These are phyloP conservation scores for Angomonas deanei DNA, from an alignment of 208 protist species.

Conservation along the genomic window DNA sequence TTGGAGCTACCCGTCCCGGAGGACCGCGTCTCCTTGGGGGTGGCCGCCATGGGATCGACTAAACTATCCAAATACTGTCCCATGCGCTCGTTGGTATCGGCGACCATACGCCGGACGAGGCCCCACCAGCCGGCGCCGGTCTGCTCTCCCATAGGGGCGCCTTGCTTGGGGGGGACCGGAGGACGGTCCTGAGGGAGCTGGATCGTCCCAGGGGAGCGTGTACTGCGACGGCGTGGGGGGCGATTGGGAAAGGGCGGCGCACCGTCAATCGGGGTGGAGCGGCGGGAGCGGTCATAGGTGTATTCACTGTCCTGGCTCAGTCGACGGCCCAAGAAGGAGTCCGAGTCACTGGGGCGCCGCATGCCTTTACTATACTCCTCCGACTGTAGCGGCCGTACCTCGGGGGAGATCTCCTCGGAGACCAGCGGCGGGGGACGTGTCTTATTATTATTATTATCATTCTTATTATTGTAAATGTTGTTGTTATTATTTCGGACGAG, in stretches of 20 bases:
- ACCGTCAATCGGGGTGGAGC: neutral
- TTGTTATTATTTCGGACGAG: no score
- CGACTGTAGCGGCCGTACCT: neutral
- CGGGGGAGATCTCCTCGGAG: neutral
- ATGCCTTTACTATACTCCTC: neutral
- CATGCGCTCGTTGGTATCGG: constrained; percentile 11
- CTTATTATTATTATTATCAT: no score
- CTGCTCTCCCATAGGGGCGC: neutral
- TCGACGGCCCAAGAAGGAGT: neutral
- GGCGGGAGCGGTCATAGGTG: no score
- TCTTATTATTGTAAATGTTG: no score
- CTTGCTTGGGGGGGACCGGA: neutral
- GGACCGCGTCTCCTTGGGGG: neutral
- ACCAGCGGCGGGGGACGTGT: neutral
- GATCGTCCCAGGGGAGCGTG: neutral
- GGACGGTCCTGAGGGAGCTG: neutral
- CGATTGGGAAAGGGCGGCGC: neutral
- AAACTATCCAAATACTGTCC: constrained; percentile 27
- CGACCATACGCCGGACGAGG: constrained; percentile 5
- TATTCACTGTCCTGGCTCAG: neutral
- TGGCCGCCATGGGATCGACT: constrained; percentile 20
- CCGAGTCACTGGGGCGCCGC: no score
- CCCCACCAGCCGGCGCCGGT: constrained; percentile 17
- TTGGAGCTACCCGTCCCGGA: neutral
- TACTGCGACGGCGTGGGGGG: neutral